phyloP scores from a whole-genome alignment of 805 yeast genomes.

The Maudiozyma barnettii region DNA sequence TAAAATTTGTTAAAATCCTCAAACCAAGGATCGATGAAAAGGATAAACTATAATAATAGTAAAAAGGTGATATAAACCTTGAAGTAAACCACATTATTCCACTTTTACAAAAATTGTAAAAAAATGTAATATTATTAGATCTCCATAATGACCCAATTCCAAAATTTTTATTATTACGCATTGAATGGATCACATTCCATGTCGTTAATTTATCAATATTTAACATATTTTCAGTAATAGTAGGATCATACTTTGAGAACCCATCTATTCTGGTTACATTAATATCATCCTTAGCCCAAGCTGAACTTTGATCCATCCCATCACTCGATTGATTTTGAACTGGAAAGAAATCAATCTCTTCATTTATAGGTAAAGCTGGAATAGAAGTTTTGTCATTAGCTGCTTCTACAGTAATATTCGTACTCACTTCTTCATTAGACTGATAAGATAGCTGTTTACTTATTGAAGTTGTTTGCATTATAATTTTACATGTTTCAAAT shows the following conservation, averaged over 20 bases:
- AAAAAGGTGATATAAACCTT: constrained; percentile 2
- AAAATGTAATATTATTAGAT: constrained; percentile 70
- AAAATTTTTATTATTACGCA: constrained; percentile 45
- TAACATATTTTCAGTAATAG: neutral
- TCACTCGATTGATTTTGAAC: neutral
- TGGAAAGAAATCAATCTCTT: constrained; percentile 32
- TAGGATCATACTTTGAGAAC: neutral
- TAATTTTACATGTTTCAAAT: constrained; percentile 68
- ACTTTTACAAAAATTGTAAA: constrained; percentile 51
- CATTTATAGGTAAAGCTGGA: constrained; percentile 21
- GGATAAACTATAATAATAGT: constrained; percentile 2
- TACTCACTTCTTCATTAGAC: too few relatives aligned
- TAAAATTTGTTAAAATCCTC: constrained; percentile 59
- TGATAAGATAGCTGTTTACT: neutral
- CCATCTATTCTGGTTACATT: too few relatives aligned
- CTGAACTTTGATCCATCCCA: too few relatives aligned
- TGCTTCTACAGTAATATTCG: neutral
- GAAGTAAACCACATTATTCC: neutral
- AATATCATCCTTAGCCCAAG: neutral
- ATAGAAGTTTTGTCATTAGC: constrained; percentile 3
- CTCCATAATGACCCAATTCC: constrained; percentile 66
- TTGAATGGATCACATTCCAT: constrained; percentile 53
- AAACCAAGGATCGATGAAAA: constrained; percentile 28
- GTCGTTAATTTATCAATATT: constrained; percentile 36
- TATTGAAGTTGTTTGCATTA: constrained; percentile 46